These are phyloP conservation scores for Globisporangium mamillatum DNA, from an alignment of 352 stramenopile genomes.

Conservation along the genomic window DNA sequence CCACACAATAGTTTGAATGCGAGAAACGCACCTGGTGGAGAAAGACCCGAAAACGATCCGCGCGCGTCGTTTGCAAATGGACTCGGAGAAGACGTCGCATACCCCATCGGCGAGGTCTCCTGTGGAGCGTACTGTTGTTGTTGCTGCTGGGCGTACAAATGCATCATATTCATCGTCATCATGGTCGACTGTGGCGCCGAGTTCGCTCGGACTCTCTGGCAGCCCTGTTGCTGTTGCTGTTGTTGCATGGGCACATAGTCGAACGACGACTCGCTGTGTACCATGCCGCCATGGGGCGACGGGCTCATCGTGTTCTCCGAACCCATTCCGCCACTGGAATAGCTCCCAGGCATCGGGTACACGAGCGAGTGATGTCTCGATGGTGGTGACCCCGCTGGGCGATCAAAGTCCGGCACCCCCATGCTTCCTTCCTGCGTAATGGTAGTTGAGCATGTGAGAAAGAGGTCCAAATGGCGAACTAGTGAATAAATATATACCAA, in stretches of 20 bases:
- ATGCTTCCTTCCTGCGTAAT: neutral
- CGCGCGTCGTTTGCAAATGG: constrained; percentile 16
- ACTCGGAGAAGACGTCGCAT: constrained; percentile 1
- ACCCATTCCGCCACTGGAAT: constrained; percentile 24
- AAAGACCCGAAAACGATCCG: constrained; percentile 8
- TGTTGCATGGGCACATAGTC: constrained; percentile 49
- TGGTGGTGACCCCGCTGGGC: constrained; percentile 22
- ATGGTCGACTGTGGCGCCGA: constrained; percentile 9
- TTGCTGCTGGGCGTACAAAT: constrained; percentile 16
- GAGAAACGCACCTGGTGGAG: constrained; percentile 16
- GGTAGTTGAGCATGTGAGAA: neutral
- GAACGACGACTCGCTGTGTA: constrained; percentile 31
- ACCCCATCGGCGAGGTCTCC: constrained; percentile 13
- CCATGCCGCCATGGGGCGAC: constrained; percentile 11
- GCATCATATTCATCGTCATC: constrained; percentile 23
- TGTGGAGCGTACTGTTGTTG: constrained; percentile 9
- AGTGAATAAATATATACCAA: constrained; percentile 6
- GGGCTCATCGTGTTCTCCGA: constrained; percentile 17
- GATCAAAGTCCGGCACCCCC: constrained; percentile 47
- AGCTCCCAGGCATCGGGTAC: constrained; percentile 37
- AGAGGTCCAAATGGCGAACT: neutral
- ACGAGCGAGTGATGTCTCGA: constrained; percentile 43
- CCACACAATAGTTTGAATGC: no score
- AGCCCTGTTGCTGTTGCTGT: constrained; percentile 2
- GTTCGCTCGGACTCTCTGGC: constrained; percentile 6